Evolutionary conservation across 768 basidiomycete genomes (phyloP).

Genomic region (Kwoniella bestiolae): DNA sequence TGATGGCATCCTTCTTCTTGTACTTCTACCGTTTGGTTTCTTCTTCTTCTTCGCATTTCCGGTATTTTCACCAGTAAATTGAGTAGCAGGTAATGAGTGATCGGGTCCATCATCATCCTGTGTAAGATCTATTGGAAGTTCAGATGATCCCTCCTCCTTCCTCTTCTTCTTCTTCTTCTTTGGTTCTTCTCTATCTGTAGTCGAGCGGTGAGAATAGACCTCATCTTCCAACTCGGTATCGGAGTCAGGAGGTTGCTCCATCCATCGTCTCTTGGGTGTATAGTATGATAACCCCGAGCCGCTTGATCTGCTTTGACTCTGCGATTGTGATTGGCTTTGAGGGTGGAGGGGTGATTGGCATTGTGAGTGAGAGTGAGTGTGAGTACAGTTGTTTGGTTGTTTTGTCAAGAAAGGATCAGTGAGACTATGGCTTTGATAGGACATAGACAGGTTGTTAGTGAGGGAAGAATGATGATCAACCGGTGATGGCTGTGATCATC

Average conservation of each 20-base stretch:
- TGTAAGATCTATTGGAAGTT: not conserved
- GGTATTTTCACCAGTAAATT: too few species aligned
- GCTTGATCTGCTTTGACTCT: not conserved
- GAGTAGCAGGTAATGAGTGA: too few species aligned
- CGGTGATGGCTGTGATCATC: not conserved
- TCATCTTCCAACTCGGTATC: not conserved
- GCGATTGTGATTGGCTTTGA: not conserved
- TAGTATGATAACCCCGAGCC: not conserved
- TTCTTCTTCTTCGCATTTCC: too few species aligned
- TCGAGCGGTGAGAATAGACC: not conserved
- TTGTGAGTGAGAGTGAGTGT: not conserved
- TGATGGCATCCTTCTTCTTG: not conserved
- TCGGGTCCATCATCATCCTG: not conserved
- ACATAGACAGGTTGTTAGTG: not conserved
- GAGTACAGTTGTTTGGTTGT: not conserved
- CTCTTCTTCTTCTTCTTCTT: too few species aligned
- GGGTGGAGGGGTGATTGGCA: not conserved
- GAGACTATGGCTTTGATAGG: not conserved
- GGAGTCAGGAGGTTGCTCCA: not conserved
- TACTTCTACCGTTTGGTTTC: not conserved
- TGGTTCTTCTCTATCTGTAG: not conserved
- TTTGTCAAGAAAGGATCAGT: conserved; percentile 10
- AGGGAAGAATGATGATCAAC: not conserved
- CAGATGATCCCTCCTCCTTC: not conserved
- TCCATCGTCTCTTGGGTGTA: not conserved